Conservation (phyloP, 352 stramenopile genomes). For the Globisporangium canariense region DNA sequence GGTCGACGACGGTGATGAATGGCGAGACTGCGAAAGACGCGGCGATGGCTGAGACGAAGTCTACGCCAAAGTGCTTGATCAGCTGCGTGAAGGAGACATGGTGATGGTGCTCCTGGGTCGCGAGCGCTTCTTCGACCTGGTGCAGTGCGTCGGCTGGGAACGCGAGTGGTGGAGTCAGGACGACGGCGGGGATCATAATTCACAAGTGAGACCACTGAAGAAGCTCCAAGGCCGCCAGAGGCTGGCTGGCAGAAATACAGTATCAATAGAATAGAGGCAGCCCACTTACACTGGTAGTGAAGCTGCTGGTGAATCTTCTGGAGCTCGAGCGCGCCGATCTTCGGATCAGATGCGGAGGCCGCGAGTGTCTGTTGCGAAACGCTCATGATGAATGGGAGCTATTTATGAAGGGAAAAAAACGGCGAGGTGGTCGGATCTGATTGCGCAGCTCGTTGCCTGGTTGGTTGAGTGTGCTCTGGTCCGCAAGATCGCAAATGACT, state of each 20-base stretch:
- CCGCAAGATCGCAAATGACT: slow-evolving; percentile 15
- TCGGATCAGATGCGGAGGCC: slow-evolving; percentile 6
- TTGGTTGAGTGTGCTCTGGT: slow-evolving; percentile 5
- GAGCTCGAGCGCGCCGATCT: slow-evolving; percentile 1
- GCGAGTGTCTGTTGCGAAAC: neutral
- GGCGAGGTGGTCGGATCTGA: neutral
- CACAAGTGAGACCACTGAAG: slow-evolving; percentile 8
- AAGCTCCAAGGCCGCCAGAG: neutral
- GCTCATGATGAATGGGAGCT: neutral
- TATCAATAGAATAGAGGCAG: neutral
- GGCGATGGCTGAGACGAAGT: slow-evolving; percentile 48
- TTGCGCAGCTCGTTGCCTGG: neutral
- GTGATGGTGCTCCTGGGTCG: slow-evolving; percentile 9
- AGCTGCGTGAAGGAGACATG: slow-evolving; percentile 25
- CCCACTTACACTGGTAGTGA: neutral
- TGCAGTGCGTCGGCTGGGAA: slow-evolving; percentile 20
- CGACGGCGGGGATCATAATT: slow-evolving; percentile 22
- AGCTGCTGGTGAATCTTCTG: slow-evolving; percentile 12
- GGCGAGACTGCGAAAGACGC: slow-evolving; percentile 71
- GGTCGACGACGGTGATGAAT: slow-evolving; percentile 87
- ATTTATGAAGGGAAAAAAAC: neutral
- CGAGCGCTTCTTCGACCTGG: slow-evolving; percentile 23
- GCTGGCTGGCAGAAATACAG: neutral
- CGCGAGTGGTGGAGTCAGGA: slow-evolving; percentile 7
- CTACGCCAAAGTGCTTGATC: slow-evolving; percentile 32